These are phyloP conservation scores for Microsporum canis DNA, from an alignment of 2,329 filamentous ascomycete genomes.

Conservation along the genomic window DNA sequence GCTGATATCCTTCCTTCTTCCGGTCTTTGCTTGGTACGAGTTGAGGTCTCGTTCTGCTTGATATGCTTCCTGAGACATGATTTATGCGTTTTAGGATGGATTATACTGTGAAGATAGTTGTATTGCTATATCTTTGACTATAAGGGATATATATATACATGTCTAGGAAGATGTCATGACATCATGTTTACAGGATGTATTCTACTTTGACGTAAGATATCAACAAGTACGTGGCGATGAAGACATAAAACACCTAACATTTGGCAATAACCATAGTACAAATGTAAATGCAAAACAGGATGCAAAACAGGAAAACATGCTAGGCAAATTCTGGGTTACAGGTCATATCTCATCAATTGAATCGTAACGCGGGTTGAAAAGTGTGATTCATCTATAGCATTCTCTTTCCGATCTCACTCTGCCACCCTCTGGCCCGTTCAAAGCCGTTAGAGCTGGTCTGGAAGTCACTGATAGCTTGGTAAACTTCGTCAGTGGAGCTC, in stretches of 20 bases:
- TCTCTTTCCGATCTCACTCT: constrained; percentile 74
- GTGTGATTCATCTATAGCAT: constrained; percentile 36
- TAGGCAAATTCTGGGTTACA: not conserved
- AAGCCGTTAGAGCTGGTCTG: constrained; percentile 65
- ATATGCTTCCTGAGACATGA: constrained; percentile 21
- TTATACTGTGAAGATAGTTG: no score
- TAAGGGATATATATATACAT: not conserved
- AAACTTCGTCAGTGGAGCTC: constrained; percentile 58
- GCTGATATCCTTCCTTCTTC: constrained; percentile 30
- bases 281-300: not conserved
- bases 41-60: constrained; percentile 33
- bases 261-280: not conserved
- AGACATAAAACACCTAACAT: not conserved
- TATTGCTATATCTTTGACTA: no score
- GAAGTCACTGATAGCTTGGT: constrained; percentile 66
- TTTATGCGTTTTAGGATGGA: not conserved
- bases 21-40: constrained; percentile 28
- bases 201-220: not conserved
- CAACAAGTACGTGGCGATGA: not conserved
- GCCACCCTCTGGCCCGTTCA: constrained; percentile 66
- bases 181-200: not conserved
- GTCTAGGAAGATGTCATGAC: not conserved
- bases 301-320: not conserved
- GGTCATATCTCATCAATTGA: not conserved
- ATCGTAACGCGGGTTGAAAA: not conserved